Base-by-base conservation (phyloP, 1,284 basidiomycete genomes). In the Papiliotrema terrestris region DNA sequence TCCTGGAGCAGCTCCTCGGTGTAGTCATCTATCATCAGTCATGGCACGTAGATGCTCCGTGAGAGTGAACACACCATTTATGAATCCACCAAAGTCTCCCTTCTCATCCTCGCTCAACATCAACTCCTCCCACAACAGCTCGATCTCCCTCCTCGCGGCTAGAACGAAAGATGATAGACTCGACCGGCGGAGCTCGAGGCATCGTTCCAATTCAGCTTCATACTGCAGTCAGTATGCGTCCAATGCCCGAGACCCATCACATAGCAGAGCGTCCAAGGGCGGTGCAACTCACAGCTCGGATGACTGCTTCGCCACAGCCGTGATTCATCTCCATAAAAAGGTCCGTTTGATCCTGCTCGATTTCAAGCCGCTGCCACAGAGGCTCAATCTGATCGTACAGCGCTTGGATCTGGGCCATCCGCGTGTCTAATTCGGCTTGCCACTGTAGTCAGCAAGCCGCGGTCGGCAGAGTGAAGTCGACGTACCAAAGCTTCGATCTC, bases 181-280 rank as follows among this genome's bases (percentile, higher is more conserved):
- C 63, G 93, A 87, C 50, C 88, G 81, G 78, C 94, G 94, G 51
- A 97, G 77, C 66, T 89, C 86, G 22, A 91, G 79, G 86, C 98
- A 94, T 54, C 94, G 83, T 55, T 89, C 88, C 37, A 97, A 79
- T 74, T 99, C 96, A 48, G 84, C 83, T 65, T 94, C 88, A 68
- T 99, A 99, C 69, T 81, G 58, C 19, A 17, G 49, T 32, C 23
- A 43, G 32, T 47, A 23, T 13, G 23, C 23, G 37, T 14, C 29
- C 13, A n/a, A n/a, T n/a, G n/a, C n/a, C n/a, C n/a, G n/a, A n/a
- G n/a, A n/a, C n/a, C n/a, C n/a, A n/a, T 6, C 47, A 8, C 11
- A 25, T 8, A 25, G 3, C 38, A 35, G 22, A 29, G 38, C 38
- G 50, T 26, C 32, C 42, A 13, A 2, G 35, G 8, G 29, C 42